phyloP scores from a whole-genome alignment of 805 yeast genomes.

The Teunomyces atbi region DNA sequence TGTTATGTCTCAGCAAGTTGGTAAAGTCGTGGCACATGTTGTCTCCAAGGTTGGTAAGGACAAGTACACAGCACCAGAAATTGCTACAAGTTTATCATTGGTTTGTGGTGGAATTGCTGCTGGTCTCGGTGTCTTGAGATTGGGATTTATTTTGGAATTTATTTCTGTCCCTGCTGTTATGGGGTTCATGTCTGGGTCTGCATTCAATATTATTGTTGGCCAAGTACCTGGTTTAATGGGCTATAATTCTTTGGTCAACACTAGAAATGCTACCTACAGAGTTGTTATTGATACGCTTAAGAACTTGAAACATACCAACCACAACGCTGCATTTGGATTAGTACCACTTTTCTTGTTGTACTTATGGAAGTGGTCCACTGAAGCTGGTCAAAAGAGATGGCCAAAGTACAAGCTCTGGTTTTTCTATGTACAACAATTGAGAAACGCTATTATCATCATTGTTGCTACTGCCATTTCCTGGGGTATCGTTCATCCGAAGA shows the following conservation, averaged over 20 bases:
- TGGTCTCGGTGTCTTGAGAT: conserved; percentile 77
- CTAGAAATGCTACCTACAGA: conserved; percentile 66
- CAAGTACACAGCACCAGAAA: conserved; percentile 57
- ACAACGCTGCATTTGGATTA: conserved; percentile 89
- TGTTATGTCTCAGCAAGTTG: conserved; percentile 86
- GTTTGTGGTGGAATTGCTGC: conserved; percentile 83
- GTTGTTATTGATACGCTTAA: conserved; percentile 73
- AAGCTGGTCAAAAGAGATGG: conserved; percentile 58
- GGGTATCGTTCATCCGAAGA: conserved; percentile 59
- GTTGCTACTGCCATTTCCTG: conserved; percentile 82
- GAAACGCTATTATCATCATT: conserved; percentile 79
- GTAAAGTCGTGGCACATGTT: conserved; percentile 70
- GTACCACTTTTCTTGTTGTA: conserved; percentile 71
- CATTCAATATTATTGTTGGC: conserved; percentile 76
- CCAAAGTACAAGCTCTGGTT: conserved; percentile 56
- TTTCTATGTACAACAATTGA: conserved; percentile 72
- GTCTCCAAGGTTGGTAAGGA: conserved; percentile 38
- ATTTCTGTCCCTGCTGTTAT: conserved; percentile 89
- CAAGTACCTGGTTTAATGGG: conserved; percentile 90
- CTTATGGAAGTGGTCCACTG: conserved; percentile 64
- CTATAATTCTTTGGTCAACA: conserved; percentile 59
- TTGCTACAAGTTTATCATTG: conserved; percentile 77
- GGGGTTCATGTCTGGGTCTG: conserved; percentile 96
- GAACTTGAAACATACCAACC: conserved; percentile 61
- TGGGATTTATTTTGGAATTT: conserved; percentile 86